phyloP scores from a whole-genome alignment of 495 filamentous ascomycete species.

The Aspergillus kassunensis region DNA sequence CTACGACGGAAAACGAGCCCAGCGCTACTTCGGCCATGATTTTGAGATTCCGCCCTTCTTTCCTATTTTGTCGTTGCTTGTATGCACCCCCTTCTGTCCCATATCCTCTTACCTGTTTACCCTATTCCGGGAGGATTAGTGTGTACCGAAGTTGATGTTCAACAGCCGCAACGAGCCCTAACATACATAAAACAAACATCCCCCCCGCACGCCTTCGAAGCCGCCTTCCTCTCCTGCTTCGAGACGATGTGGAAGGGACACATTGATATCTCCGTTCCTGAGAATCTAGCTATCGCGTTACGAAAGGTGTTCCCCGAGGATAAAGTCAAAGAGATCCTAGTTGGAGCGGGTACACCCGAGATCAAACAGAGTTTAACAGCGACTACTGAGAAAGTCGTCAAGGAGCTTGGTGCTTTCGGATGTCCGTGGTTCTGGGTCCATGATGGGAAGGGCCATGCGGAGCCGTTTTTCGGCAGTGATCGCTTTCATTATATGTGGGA shows the following conservation, averaged over 20 bases:
- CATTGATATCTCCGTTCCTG: conserved; percentile 47
- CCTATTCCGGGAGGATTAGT: background rate
- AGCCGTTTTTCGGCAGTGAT: conserved; percentile 78
- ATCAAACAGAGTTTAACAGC: conserved; percentile 56
- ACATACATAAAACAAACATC: conserved; percentile 64
- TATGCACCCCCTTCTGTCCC: conserved; percentile 10
- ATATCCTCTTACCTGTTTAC: background rate
- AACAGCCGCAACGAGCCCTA: conserved; percentile 60
- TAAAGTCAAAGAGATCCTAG: conserved; percentile 51
- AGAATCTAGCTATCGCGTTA: conserved; percentile 27
- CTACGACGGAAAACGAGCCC: conserved; percentile 54
- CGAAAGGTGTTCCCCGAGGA: too few relatives aligned
- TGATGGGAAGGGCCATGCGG: conserved; percentile 51
- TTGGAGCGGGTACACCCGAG: conserved; percentile 40
- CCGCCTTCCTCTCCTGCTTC: conserved; percentile 43
- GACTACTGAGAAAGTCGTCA: conserved; percentile 55
- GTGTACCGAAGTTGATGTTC: background rate
- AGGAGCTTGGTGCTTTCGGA: conserved; percentile 63
- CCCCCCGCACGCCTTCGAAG: conserved; percentile 39
- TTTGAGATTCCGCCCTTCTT: conserved; percentile 47
- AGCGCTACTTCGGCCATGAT: conserved; percentile 47
- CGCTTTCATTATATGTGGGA: conserved; percentile 50
- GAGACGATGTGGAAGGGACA: conserved; percentile 43
- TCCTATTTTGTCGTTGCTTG: conserved; percentile 47
- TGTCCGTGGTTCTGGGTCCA: conserved; percentile 73